Evolutionary conservation across 2,329 filamentous ascomycete species (phyloP), one percentile per base, ranked within the genome.

Genomic region (Ophiostoma sp.): DNA sequence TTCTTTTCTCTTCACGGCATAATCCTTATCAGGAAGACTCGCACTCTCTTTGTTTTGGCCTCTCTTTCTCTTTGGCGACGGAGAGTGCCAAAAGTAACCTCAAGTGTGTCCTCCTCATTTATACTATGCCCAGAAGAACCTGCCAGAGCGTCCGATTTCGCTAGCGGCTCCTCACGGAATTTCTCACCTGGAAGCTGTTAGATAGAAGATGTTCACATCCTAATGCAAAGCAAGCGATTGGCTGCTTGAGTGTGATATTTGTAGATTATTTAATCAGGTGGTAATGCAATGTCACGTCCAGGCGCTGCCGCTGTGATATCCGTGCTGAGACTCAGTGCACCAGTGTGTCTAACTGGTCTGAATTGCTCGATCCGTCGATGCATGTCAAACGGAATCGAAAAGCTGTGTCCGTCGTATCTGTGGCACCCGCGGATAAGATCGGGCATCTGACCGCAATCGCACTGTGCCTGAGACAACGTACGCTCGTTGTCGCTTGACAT

Each of bases 41-140:
- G 68, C 68, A 72, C 70, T 69, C 68, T 41, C 68, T 67, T 66
- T 67, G 68, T 62, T 41, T 64, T 66, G 63, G 41, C 18, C 5
- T 27, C 36, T 49, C 41, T 65, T 52, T 36, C 58, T 47, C 36
- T 47, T 52, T 66, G 62, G 41, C 11, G 60, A 55, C 38, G 40
- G n/a, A 41, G 66, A 36, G 38, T 36, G 63, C 41, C 55, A 64
- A 60, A 66, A 67, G 68, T 63, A 71, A 79, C 80, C 82, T 87
- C 85, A 90, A 90, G 84, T 85, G 88, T 85, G 87, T 89, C 85
- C 85, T 92, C 92, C 93, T 88, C 93, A 97, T 97, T 95, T 41
- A 85, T 80, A 87, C 80, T 82, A 87, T 95, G 93, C 91, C 91
- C 78, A 97, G 91, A 97, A 77, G 78, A 82, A 90, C 60, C 40